Evolutionary conservation across 176 grass and related monocot species (phyloP), one percentile per base, ranked within the genome.

Genomic region (Oryza meyeriana): DNA sequence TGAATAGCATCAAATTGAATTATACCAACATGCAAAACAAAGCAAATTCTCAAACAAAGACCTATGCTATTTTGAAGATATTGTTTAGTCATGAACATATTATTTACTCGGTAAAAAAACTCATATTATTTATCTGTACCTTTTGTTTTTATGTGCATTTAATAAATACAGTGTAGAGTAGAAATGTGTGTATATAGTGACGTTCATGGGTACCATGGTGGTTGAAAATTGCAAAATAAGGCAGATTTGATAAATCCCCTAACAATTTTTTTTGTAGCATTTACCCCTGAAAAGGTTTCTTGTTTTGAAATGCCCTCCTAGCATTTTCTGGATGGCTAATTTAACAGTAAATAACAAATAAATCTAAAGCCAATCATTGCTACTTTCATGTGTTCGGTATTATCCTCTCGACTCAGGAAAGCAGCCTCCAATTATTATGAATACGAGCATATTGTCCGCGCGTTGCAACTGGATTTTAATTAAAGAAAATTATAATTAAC

Each of bases 111-210:
- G n/a, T n/a, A n/a, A n/a, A n/a, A n/a, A n/a, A n/a, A 58, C 55
- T 59, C 55, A 59, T 8, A 59, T 50, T 59, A 22, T 33, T 18
- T 39, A 12, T 26, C 4, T 32, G 12, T 27, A 17, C 42, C n/a
- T 74, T 59, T 58, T 35, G 11, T 18, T 39, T 82, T 81, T 76
- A 40, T 13, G 8, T 82, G 57, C 55, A 73, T 61, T 62, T 62
- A 82, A 25, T 40, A 25, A 42, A 33, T 24, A 1, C 13, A 47
- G 33, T 57, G 16, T 24, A 52, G 66, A 68, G 64, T 17, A 68
- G 22, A 79, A 47, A 68, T 39, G 12, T 26, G 63, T 67, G 18
- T 41, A 68, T 80, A 12, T 68, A 68, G 64, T 80, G 77, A 36
- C 48, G 26, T 62, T 61, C 59, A 81, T 58, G 57, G 57, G 25